Evolutionary conservation across 2,329 filamentous ascomycete genomes (phyloP), one percentile per base, ranked within the genome.

Genomic region (Phialophora expanda): DNA sequence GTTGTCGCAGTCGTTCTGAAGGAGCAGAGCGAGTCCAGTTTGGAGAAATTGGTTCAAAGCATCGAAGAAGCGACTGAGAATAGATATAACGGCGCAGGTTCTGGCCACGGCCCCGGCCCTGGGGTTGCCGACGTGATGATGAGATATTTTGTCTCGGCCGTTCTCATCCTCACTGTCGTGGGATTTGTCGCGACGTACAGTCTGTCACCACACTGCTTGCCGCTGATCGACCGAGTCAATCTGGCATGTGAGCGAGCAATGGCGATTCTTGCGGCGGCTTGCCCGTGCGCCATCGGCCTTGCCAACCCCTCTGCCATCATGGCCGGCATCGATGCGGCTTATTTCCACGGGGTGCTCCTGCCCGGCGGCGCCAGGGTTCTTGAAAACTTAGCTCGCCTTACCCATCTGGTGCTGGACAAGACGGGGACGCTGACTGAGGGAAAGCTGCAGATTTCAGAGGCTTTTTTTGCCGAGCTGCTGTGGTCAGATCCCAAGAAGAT

Each of bases 281-380:
- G 91, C 68, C 91, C 91, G 0, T 94, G 90, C 62, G 91, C 90
- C 0, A 86, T 95, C 54, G 90, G 90, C 0, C 81, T 90, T 1
- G 90, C 90, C 0, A 89, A 91, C 0, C 91, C 91, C 0, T 92
- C 93, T 87, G 90, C 93, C 0, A 85, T 92, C 0, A 87, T 93
- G 55, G 85, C 87, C 0, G 86, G 86, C n/a, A 88, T 90, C 0
- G 82, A 90, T 0, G 88, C 86, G 0, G 89, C 54, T 6, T 69
- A 61, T 14, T 32, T 56, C 0, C 26, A 56, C 3, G 66, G 66
- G 2, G 34, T 69, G 20, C 53, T 69, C 11, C 26, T 69, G 20
- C 64, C 61, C 26, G 61, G 61, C 8, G 66, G 66, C 8, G 85
- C 87, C 0, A 81, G 86, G 46, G 83, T 83, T 2, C 85, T 91